Base-by-base conservation (phyloP, 2,329 filamentous ascomycete genomes). In the Pseudopyrenochaeta lycopersici region DNA sequence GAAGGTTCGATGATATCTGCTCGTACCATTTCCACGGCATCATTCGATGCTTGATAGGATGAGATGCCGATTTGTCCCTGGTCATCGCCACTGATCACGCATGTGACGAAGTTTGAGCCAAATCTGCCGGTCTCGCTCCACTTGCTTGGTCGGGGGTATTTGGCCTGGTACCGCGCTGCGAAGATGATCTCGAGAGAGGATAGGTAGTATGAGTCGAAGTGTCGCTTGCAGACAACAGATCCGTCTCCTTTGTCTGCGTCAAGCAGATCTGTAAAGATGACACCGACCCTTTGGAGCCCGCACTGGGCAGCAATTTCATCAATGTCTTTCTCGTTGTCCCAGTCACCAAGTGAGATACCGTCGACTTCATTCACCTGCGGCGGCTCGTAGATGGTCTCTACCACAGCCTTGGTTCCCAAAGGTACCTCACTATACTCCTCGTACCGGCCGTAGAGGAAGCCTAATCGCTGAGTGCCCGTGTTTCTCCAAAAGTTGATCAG, bases 91-190 rank as follows among this genome's bases (percentile, higher is more conserved):
- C 91, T 94, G 56, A 99, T 84, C 38, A 99, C 88, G 75, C 95
- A 99, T 0, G 95, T 98, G 42, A 99, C 93, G 74, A 98, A 98
- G 72, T 96, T 95, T 43, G 94, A 98, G 15, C 95, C 95, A 70
- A 97, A 99, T 49, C 85, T 85, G 40, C 94, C 95, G 2, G 91
- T 96, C 68, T 97, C 93, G 73, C 94, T 97, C 94, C 95, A 99
- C 76, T 97, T 98, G 7, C 91, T 95, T 15, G 92, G 82, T 67
- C 96, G 94, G 1, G 94, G 93, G 65, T 97, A 86, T 68, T 90
- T 88, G 7, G 92, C 91, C 77, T 99, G 95, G 56, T 96, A 84
- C 42, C 92, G 87, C 17, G 95, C 89, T 1, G 93, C 90, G 75
- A 97, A 98, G 60, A 87, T 88, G 56, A 98, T 89, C 76, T 99